Evolutionary conservation across 2,329 filamentous ascomycete species (phyloP).

Genomic region (Juglanconis oblonga): DNA sequence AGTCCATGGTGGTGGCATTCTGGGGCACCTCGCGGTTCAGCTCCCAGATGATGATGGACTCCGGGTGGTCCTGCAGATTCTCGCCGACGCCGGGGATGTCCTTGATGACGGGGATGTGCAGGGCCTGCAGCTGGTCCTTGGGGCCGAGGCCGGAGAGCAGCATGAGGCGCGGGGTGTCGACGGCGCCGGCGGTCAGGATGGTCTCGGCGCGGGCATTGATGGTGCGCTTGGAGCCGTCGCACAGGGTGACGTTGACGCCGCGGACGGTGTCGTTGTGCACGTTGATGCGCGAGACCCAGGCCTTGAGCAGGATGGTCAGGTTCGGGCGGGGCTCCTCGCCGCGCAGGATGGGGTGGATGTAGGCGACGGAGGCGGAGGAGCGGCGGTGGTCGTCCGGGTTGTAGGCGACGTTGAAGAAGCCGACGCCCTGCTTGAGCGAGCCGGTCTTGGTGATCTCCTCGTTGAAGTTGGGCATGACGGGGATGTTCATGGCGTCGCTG

Average conservation of each 20-base stretch:
- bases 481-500: constrained; percentile 74
- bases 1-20: constrained; percentile 88
- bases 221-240: constrained; percentile 49
- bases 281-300: constrained; percentile 82
- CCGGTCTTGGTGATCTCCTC: constrained; percentile 73
- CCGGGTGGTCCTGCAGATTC: constrained; percentile 60
- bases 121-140: constrained; percentile 47
- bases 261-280: constrained; percentile 66
- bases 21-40: constrained; percentile 71
- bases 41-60: constrained; percentile 68
- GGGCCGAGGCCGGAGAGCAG: constrained; percentile 57
- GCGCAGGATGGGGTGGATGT: constrained; percentile 86
- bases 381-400: constrained; percentile 84
- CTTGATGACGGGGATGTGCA: constrained; percentile 53
- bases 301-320: constrained; percentile 80
- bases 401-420: constrained; percentile 89
- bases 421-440: constrained; percentile 70
- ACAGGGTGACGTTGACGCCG: constrained; percentile 66
- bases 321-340: constrained; percentile 81
- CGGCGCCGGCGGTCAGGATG: constrained; percentile 74
- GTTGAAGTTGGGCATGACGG: constrained; percentile 83
- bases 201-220: constrained; percentile 71
- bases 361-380: constrained; percentile 84
- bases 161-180: constrained; percentile 73
- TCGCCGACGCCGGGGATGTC: constrained; percentile 59